Percentiles rank a stretch among this genome's conserved stretches.
These are phyloP conservation scores for Quercus robur DNA, from an alignment of 306 rosid species.

Conservation along the genomic window DNA sequence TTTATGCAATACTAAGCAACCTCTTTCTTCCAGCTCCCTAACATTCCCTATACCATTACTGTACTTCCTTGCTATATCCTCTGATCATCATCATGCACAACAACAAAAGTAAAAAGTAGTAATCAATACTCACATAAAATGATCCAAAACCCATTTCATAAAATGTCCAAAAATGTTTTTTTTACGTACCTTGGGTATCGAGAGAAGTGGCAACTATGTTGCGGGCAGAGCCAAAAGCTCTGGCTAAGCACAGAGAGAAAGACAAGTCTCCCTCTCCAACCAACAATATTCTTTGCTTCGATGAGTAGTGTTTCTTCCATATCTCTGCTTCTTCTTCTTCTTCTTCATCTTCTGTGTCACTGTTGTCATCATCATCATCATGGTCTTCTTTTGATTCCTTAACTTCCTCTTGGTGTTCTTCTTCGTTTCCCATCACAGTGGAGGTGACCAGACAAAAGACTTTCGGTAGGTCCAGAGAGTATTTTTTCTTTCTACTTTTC, in stretches of 20 bases:
- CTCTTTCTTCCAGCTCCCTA: constrained; percentile 69
- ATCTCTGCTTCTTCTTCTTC: constrained; percentile 34
- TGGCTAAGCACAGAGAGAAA: constrained; percentile 59
- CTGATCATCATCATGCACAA: constrained; percentile 15
- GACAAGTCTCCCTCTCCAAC: constrained; percentile 92
- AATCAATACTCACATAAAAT: background rate
- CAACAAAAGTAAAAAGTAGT: background rate
- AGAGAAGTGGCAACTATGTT: constrained; percentile 74
- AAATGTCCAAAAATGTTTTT: background rate
- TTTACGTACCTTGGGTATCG: constrained; percentile 54
- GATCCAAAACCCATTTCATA: background rate
- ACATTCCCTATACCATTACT: constrained; percentile 52
- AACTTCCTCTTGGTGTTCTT: background rate
- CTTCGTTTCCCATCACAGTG: background rate
- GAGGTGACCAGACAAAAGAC: background rate
- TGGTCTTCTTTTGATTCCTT: background rate
- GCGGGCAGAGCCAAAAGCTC: constrained; percentile 53
- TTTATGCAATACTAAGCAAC: constrained; percentile 52
- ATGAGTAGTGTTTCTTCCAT: constrained; percentile 77
- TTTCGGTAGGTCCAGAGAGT: background rate
- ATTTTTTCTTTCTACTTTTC: background rate
- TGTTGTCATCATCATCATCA: background rate
- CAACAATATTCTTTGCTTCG: constrained; percentile 55
- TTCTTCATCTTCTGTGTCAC: constrained; percentile 10
- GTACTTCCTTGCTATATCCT: constrained; percentile 52